Conservation (phyloP, 768 basidiomycete species). For the Leccinum incarnatum region DNA sequence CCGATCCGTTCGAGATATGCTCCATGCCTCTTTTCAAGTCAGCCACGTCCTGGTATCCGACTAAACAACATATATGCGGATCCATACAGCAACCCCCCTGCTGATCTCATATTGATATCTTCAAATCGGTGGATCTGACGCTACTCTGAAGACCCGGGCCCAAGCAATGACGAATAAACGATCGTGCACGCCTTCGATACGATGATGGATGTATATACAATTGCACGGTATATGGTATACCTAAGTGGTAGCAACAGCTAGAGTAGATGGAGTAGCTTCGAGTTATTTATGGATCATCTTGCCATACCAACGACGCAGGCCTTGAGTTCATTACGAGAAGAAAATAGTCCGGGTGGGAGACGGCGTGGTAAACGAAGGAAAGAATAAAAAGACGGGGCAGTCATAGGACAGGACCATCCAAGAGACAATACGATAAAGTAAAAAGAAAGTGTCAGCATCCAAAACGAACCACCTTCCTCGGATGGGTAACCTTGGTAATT, state of each 20-base stretch:
- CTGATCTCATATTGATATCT: not conserved
- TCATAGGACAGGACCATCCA: constrained; percentile 5
- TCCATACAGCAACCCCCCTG: not conserved
- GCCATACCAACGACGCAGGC: not conserved
- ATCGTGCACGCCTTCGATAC: not conserved
- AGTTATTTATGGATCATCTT: not conserved
- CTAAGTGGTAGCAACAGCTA: too few species aligned
- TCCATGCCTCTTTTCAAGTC: too few species aligned
- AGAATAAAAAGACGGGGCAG: not conserved
- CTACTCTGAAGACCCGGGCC: too few species aligned
- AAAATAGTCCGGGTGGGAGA: not conserved
- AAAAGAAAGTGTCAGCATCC: constrained; percentile 15
- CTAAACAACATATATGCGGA: not conserved
- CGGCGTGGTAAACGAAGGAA: not conserved
- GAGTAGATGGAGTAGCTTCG: not conserved
- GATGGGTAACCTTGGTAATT: constrained; percentile 6
- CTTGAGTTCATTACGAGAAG: not conserved
- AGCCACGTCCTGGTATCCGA: not conserved
- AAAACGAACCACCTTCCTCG: constrained; percentile 5
- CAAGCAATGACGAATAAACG: not conserved
- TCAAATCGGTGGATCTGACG: not conserved
- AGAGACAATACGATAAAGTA: constrained; percentile 6
- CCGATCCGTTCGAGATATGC: too few species aligned
- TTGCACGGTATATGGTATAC: not conserved
- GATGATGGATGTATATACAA: not conserved